Percentiles rank a stretch among this genome's conserved stretches.
Evolutionary conservation across 805 yeast species (phyloP).

Genomic region (Alloascoidea hylecoeti): DNA sequence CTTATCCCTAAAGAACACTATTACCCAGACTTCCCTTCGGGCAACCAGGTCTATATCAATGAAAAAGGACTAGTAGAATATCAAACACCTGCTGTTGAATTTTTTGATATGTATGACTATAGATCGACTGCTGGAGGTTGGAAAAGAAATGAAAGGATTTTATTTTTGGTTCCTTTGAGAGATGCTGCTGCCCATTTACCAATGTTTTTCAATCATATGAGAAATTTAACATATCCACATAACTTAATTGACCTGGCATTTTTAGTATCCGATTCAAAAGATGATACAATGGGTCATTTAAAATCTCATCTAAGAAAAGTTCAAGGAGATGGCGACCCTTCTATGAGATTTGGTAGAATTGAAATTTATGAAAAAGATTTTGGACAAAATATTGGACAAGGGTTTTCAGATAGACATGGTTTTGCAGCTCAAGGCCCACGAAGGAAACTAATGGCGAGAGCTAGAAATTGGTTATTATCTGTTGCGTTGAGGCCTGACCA

Average conservation of each 20-base stretch:
- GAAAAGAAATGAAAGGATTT: constrained; percentile 64
- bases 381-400: constrained; percentile 74
- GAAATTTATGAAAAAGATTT: constrained; percentile 78
- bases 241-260: constrained; percentile 73
- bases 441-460: constrained; percentile 89
- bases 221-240: constrained; percentile 75
- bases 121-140: constrained; percentile 62
- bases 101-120: constrained; percentile 58
- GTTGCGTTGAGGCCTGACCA: constrained; percentile 86
- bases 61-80: background rate
- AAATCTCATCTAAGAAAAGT: constrained; percentile 39
- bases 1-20: background rate
- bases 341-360: constrained; percentile 65
- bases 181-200: constrained; percentile 87
- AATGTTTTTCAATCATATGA: constrained; percentile 76
- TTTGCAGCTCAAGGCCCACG: constrained; percentile 94
- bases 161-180: constrained; percentile 81
- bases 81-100: constrained; percentile 31
- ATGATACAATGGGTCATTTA: constrained; percentile 67
- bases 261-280: constrained; percentile 81
- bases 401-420: constrained; percentile 87
- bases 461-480: constrained; percentile 85
- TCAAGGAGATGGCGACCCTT: constrained; percentile 49
- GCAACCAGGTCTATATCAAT: background rate
- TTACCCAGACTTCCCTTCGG: background rate